Percentiles rank a stretch among this genome's conserved stretches.
Conservation (phyloP, 495 filamentous ascomycete genomes). For the Penicillium coprophilum region DNA sequence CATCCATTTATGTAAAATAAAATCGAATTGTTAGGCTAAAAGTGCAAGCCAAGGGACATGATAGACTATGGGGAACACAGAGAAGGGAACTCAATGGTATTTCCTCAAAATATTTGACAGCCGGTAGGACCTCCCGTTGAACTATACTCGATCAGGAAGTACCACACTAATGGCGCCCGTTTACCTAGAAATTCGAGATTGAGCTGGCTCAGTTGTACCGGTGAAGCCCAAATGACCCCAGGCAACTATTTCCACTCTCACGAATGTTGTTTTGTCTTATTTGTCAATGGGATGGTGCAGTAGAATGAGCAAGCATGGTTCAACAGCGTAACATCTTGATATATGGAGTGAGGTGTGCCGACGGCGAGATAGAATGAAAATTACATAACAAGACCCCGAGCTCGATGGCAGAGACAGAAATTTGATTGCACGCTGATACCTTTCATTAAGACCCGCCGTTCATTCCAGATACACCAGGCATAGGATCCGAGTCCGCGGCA, state of each 20-base stretch:
- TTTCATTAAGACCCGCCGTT: conserved; percentile 3
- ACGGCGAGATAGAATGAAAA: background rate
- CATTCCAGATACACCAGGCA: conserved; percentile 25
- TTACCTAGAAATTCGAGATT: too few relatives aligned
- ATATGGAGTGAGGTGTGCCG: background rate
- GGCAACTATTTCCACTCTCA: background rate
- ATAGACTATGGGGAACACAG: too few relatives aligned
- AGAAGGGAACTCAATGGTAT: too few relatives aligned
- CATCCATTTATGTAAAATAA: too few relatives aligned
- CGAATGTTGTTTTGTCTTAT: background rate
- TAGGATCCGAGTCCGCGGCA: conserved; percentile 41
- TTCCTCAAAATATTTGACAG: background rate
- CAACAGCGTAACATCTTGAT: background rate
- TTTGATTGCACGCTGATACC: background rate
- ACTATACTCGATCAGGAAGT: background rate
- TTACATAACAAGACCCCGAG: background rate
- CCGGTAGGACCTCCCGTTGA: background rate
- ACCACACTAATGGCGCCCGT: background rate
- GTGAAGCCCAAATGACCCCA: too few relatives aligned
- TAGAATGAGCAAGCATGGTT: background rate
- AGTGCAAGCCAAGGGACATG: background rate
- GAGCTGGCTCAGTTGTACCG: background rate
- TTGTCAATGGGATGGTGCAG: background rate
- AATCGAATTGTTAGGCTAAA: background rate
- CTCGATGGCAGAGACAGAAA: background rate